Conservation (phyloP, 192 early-diverging fungal species). For the Phlyctochytrium arcticum region DNA sequence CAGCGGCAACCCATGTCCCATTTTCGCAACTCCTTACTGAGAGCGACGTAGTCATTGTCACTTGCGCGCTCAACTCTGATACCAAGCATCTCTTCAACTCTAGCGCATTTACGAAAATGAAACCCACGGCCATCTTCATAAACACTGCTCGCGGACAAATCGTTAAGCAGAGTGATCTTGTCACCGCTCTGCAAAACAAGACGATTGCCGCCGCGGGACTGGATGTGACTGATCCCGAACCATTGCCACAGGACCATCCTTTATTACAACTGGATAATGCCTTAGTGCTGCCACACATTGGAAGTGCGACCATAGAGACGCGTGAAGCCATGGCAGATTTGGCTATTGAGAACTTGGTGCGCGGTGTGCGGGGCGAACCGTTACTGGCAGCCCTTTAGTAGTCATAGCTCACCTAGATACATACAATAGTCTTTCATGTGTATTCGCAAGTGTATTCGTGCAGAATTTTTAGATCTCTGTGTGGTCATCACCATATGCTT, state of each 20-base stretch:
- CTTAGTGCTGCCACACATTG: constrained; percentile 81
- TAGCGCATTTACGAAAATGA: constrained; percentile 66
- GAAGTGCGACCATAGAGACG: constrained; percentile 77
- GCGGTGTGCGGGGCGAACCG: too few relatives aligned
- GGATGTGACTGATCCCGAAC: constrained; percentile 87
- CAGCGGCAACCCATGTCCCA: constrained; percentile 40
- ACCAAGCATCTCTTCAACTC: constrained; percentile 71
- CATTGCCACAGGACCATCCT: constrained; percentile 58
- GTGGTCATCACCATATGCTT: too few relatives aligned
- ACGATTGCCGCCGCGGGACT: constrained; percentile 68
- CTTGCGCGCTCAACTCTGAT: constrained; percentile 67
- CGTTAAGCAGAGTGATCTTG: constrained; percentile 70
- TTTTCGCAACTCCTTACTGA: constrained; percentile 58
- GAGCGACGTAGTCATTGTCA: constrained; percentile 70
- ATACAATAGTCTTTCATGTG: too few relatives aligned
- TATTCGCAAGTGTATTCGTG: too few relatives aligned
- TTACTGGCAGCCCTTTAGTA: too few relatives aligned
- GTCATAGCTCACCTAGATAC: too few relatives aligned
- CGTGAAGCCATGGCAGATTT: constrained; percentile 75
- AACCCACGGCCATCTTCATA: constrained; percentile 62
- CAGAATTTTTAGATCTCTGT: too few relatives aligned
- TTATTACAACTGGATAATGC: constrained; percentile 59
- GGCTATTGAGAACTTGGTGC: constrained; percentile 68
- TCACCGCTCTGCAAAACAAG: constrained; percentile 56
- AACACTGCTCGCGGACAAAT: constrained; percentile 79